Evolutionary conservation across 176 grass and related monocot genomes (phyloP), one percentile per base, ranked within the genome.

Genomic region (Chloris gayana): DNA sequence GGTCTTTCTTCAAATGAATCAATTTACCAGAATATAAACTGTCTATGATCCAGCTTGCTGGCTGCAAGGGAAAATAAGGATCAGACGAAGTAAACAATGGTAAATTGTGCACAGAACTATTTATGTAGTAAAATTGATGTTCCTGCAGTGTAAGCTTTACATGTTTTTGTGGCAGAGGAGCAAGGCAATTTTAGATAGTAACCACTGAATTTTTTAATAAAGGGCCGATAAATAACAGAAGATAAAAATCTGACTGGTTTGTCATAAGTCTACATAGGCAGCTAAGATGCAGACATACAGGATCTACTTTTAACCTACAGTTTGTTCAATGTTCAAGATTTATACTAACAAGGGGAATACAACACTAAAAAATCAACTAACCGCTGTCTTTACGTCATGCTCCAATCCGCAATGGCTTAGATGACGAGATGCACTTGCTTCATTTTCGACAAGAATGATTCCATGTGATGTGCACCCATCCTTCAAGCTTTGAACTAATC

Each of bases 391-490:
- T 91, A 98, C 80, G 64, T 87, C 83, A 69, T 94, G 83, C 26
- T 98, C 92, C 59, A 87, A 80, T 21, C 87, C 90, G 10, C 89
- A 98, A 49, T 90, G 76, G 21, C 85, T 85, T 62, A 98, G 90
- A 87, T 94, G 95, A 32, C 95, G 92, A 70, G 89, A 94, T 44
- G 81, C 75, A 19, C 62, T 85, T 54, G 92, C 89, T 73, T 91
- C 78, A 42, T 75, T 91, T 73, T 87, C 92, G 58, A 94, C 88
- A 85, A 98, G 86, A 92, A 94, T 90, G 77, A 87, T 83, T 77
- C 92, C 87, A 10, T 76, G 71, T 27, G 75, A 87, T 45, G 53
- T 87, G 54, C 81, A 79, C 72, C 46, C 67, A 70, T 73, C 73
- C 45, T 88, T 90, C 78, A 98, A 82, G 79, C 92, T 92, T 54